A percentile compares a stretch with the other conserved stretches of the same genome.
phyloP scores from a whole-genome alignment of 2,329 filamentous ascomycete genomes.

The Thermomyces lanuginosus region DNA sequence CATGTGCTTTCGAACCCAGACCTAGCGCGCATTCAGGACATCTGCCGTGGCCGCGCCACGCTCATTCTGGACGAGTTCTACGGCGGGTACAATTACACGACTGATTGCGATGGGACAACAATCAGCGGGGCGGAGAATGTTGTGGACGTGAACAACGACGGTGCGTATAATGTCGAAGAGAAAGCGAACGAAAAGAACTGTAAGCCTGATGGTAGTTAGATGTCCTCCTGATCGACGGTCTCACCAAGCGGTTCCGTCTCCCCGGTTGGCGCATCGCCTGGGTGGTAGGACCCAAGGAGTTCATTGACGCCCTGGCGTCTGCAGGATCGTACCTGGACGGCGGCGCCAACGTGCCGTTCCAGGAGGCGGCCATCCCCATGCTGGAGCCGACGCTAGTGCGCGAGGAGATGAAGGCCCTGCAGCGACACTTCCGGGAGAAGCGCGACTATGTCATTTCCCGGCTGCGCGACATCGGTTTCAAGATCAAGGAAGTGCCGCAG shows the following conservation, averaged over 20 bases:
- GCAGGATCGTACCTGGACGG: slow-evolving; percentile 91
- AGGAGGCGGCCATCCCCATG: slow-evolving; percentile 84
- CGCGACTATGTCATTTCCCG: slow-evolving; percentile 76
- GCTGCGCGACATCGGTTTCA: slow-evolving; percentile 72
- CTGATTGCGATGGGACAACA: slow-evolving; percentile 74
- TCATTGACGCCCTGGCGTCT: slow-evolving; percentile 80
- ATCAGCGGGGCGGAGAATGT: slow-evolving; percentile 83
- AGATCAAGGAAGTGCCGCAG: slow-evolving; percentile 68
- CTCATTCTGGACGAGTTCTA: slow-evolving; percentile 97
- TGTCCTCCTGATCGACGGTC: slow-evolving; percentile 83
- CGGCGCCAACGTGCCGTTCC: slow-evolving; percentile 87
- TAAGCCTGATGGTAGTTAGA: slow-evolving; percentile 29
- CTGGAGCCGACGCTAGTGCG: slow-evolving; percentile 70
- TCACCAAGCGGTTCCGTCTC: slow-evolving; percentile 92
- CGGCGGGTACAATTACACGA: slow-evolving; percentile 88
- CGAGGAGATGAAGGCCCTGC: slow-evolving; percentile 75
- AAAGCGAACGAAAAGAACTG: slow-evolving; percentile 1
- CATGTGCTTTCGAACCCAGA: slow-evolving; percentile 73
- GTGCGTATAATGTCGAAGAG: slow-evolving; percentile 11
- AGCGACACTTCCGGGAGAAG: slow-evolving; percentile 81
- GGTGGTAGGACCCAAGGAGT: slow-evolving; percentile 92
- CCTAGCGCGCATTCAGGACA: slow-evolving; percentile 77
- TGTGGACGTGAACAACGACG: slow-evolving; percentile 69
- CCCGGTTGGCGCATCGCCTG: slow-evolving; percentile 94
- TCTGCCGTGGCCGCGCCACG: slow-evolving; percentile 78